phyloP scores from a whole-genome alignment of 2,329 filamentous ascomycete genomes.

The Alternaria consortialis region DNA sequence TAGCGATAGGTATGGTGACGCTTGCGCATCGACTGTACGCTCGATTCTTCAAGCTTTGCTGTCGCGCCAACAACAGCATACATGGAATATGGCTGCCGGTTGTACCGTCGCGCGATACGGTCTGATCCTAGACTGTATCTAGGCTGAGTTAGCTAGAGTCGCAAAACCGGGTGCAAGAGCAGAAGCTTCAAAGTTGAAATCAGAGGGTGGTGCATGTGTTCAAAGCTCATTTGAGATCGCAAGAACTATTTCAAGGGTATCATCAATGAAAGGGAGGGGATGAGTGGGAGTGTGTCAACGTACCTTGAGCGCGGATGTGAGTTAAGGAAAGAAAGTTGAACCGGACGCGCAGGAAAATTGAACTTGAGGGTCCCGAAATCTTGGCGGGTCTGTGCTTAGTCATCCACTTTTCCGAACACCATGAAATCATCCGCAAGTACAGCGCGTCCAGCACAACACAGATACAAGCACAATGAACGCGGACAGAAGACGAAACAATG shows the following conservation, averaged over 20 bases:
- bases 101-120: background rate
- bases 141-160: slow-evolving; percentile 31
- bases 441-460: slow-evolving; percentile 11
- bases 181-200: slow-evolving; percentile 29
- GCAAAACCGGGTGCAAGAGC: slow-evolving; percentile 17
- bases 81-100: background rate
- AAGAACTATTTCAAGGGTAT: slow-evolving; percentile 63
- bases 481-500: slow-evolving; percentile 90
- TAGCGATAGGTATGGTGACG: background rate
- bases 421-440: slow-evolving; percentile 21
- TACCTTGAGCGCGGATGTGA: slow-evolving; percentile 37
- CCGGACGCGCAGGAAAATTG: slow-evolving; percentile 38
- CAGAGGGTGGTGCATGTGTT: slow-evolving; percentile 72
- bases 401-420: slow-evolving; percentile 26
- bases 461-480: slow-evolving; percentile 37
- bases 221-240: slow-evolving; percentile 65
- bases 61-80: background rate
- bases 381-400: slow-evolving; percentile 44
- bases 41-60: background rate
- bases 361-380: slow-evolving; percentile 34
- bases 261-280: slow-evolving; percentile 56
- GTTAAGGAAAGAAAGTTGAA: slow-evolving; percentile 30
- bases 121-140: slow-evolving; percentile 7
- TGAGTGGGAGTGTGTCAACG: slow-evolving; percentile 17
- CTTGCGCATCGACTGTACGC: background rate